Evolutionary conservation across 2,329 filamentous ascomycete genomes (phyloP).

Genomic region (Verruconis gallopava): DNA sequence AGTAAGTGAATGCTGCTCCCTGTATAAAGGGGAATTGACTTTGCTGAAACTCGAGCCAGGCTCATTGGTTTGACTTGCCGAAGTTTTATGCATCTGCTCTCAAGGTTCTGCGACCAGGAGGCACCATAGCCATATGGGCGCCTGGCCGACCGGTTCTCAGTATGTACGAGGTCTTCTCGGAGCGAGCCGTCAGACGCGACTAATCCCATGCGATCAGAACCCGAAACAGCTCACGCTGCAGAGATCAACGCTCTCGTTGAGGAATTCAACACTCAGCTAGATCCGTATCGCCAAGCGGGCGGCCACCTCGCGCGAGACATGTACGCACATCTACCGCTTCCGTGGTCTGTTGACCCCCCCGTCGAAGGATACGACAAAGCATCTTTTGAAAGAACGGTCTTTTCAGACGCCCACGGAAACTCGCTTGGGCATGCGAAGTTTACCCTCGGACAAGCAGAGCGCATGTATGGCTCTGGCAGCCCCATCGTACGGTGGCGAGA

Average conservation of each 20-base stretch:
- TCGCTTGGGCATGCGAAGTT: constrained; percentile 12
- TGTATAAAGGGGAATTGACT: no score
- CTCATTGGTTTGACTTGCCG: constrained; percentile 46
- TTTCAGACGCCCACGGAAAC: constrained; percentile 16
- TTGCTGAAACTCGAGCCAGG: no score
- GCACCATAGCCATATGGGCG: constrained; percentile 41
- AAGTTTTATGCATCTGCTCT: constrained; percentile 37
- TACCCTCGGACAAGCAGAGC: constrained; percentile 25
- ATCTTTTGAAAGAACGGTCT: constrained; percentile 24
- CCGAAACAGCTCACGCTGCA: constrained; percentile 26
- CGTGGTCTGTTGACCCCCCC: constrained; percentile 32
- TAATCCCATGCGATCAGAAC: constrained; percentile 18
- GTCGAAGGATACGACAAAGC: constrained; percentile 29
- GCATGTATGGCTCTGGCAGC: constrained; percentile 26
- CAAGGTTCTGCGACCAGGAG: constrained; percentile 35
- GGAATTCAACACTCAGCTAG: constrained; percentile 25
- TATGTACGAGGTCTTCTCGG: no score
- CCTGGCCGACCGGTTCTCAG: no score
- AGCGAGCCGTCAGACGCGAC: no score
- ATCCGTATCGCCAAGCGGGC: constrained; percentile 28
- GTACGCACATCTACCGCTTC: constrained; percentile 34
- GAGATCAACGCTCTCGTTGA: constrained; percentile 29
- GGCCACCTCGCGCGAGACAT: constrained; percentile 29
- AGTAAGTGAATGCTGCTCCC: no score
- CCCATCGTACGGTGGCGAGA: constrained; percentile 32